A percentile compares a stretch with the other conserved stretches of the same genome.
These are phyloP conservation scores for Alternaria sp. DNA, from an alignment of 2,329 filamentous ascomycete species.

Conservation along the genomic window DNA sequence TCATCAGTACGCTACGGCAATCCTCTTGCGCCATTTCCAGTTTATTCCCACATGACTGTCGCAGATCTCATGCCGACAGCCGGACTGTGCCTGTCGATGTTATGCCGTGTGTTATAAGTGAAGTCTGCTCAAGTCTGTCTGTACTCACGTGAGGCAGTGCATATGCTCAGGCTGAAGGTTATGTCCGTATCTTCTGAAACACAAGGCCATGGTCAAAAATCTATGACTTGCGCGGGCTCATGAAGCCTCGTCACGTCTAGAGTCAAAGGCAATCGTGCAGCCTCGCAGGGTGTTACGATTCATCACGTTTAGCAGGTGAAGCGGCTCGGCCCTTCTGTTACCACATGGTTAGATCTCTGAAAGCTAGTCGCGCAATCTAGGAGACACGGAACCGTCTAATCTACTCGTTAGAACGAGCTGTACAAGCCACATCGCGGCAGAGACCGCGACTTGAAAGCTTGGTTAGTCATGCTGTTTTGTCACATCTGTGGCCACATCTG, in stretches of 20 bases:
- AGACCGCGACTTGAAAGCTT: neutral
- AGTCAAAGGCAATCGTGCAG: neutral
- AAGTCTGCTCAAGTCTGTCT: neutral
- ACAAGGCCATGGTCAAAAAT: too few species aligned
- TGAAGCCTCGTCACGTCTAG: neutral
- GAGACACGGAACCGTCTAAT: neutral
- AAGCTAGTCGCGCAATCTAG: neutral
- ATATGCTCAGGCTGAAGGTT: neutral
- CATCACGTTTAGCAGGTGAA: neutral
- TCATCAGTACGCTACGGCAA: conserved; percentile 7
- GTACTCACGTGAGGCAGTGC: neutral
- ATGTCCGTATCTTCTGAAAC: neutral
- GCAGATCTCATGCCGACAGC: conserved; percentile 1
- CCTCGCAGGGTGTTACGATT: neutral
- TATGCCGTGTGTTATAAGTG: neutral
- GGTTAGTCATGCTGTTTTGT: conserved; percentile 9
- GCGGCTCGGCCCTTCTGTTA: conserved; percentile 4
- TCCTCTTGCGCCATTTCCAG: conserved; percentile 7
- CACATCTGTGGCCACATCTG: neutral
- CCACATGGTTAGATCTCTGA: neutral
- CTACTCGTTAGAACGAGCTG: neutral
- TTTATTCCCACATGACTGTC: neutral
- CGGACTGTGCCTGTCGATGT: neutral
- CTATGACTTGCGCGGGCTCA: neutral
- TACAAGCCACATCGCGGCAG: neutral